Conservation (phyloP, 148 eudicot genomes). For the Cornus kousa region DNA sequence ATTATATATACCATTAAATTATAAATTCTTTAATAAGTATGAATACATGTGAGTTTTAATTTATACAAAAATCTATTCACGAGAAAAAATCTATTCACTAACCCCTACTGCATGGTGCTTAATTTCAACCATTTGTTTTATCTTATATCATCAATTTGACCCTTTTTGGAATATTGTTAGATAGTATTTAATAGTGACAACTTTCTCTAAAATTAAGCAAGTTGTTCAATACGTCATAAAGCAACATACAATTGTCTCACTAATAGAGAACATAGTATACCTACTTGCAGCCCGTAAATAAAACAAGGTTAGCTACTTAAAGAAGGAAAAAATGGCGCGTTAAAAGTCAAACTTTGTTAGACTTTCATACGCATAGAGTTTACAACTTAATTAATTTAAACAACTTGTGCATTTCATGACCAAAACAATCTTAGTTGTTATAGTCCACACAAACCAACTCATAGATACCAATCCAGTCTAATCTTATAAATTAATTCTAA, state of each 20-base stretch:
- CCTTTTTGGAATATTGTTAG: neutral
- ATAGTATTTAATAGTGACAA: neutral
- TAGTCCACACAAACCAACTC: neutral
- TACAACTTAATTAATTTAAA: neutral
- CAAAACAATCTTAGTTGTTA: neutral
- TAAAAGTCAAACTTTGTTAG: neutral
- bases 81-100: no score
- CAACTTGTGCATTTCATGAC: neutral
- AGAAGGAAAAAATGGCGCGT: neutral
- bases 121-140: neutral
- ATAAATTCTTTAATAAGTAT: no score
- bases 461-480: neutral
- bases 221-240: neutral
- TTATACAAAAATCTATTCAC: neutral
- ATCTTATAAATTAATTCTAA: neutral
- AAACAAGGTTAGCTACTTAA: neutral
- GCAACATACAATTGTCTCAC: neutral
- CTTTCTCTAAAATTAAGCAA: neutral
- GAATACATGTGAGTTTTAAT: no score
- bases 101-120: no score
- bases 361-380: neutral
- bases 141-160: neutral
- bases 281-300: neutral
- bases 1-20: no score
- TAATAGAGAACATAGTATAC: neutral